Base-by-base conservation (phyloP, 768 basidiomycete species). In the Mycena rebaudengoi region DNA sequence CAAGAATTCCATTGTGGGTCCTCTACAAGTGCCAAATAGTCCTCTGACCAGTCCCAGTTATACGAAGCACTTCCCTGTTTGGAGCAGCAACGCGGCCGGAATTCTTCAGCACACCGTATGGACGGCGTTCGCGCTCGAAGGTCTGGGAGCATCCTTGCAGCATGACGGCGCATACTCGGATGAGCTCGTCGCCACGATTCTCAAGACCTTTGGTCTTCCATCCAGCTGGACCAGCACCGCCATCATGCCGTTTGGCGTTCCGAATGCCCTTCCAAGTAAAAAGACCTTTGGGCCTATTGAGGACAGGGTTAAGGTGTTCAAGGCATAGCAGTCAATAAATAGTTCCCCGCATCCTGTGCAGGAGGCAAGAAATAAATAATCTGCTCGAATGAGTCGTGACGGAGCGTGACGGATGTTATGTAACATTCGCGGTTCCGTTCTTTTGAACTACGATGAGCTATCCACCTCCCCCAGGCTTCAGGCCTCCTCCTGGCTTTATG, bases 401-500 rank as follows among this genome's bases (percentile, higher is more conserved):
- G 44, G 35, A 37, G 10, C 11, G 10, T 37, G n/a, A n/a, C n/a
- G n/a, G n/a, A n/a, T n/a, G 18, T 16, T 4, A 35, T 13, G 26
- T 28, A n/a, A 35, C 44, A 3, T 35, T 33, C 41, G 26, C 62
- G 54, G 46, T 21, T 41, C 37, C 53, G 54, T 43, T n/a, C n/a
- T 49, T 25, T 44, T 46, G 26, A 40, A 3, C 48, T 32, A 60
- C 59, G 67, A 87, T 85, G 83, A 88, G 82, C 80, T 84, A 84
- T 72, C 86, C 84, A 69, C 85, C 85, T 68, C 85, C 85, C 3
- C 72, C 73, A 51, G 73, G 73, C 54, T 69, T 73, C 49, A 62
- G 62, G 61, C 73, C 69, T 58, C 83, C 84, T 32, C 85, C 85
- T 64, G 84, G 85, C 62, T 84, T 84, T 65, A 65, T 82, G 73